These are phyloP conservation scores for Boletales sp. DNA, from an alignment of 768 basidiomycete genomes.

Conservation along the genomic window DNA sequence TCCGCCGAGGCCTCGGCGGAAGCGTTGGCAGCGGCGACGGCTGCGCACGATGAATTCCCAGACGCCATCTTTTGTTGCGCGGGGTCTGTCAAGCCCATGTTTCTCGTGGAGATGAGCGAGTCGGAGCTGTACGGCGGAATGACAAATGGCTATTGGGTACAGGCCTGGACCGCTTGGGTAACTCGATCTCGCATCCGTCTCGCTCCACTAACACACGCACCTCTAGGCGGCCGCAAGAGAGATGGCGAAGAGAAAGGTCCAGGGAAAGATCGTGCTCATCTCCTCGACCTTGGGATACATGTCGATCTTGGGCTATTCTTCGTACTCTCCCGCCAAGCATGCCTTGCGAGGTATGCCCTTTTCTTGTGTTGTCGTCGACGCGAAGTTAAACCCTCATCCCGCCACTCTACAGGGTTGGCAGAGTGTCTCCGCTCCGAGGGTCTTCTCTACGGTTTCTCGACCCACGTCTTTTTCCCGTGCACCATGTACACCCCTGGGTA, in stretches of 20 bases:
- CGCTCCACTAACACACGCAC: not conserved
- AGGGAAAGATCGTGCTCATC: slow-evolving; percentile 73
- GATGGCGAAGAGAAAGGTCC: slow-evolving; percentile 54
- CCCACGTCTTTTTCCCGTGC: slow-evolving; percentile 80
- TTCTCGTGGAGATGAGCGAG: slow-evolving; percentile 68
- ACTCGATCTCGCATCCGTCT: not conserved
- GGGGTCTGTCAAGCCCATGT: slow-evolving; percentile 65
- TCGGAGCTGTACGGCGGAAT: slow-evolving; percentile 50
- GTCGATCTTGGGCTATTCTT: slow-evolving; percentile 72
- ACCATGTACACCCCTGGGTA: slow-evolving; percentile 79
- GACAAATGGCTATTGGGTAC: slow-evolving; percentile 25
- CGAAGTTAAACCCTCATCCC: not conserved
- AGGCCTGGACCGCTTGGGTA: slow-evolving; percentile 54
- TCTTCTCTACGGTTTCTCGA: slow-evolving; percentile 68
- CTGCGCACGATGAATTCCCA: slow-evolving; percentile 56
- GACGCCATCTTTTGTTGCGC: slow-evolving; percentile 82
- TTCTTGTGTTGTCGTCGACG: not conserved
- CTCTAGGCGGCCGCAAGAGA: slow-evolving; percentile 61
- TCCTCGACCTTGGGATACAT: slow-evolving; percentile 74
- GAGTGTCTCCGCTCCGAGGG: slow-evolving; percentile 81
- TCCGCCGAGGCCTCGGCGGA: slow-evolving; percentile 48
- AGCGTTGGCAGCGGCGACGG: slow-evolving; percentile 61
- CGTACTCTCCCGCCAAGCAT: slow-evolving; percentile 82
- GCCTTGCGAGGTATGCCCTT: slow-evolving; percentile 67
- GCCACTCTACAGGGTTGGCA: slow-evolving; percentile 60